Percentiles rank a stretch among this genome's conserved stretches.
Evolutionary conservation across 2,329 filamentous ascomycete genomes (phyloP).

Genomic region (Scedosporium minutisporum): DNA sequence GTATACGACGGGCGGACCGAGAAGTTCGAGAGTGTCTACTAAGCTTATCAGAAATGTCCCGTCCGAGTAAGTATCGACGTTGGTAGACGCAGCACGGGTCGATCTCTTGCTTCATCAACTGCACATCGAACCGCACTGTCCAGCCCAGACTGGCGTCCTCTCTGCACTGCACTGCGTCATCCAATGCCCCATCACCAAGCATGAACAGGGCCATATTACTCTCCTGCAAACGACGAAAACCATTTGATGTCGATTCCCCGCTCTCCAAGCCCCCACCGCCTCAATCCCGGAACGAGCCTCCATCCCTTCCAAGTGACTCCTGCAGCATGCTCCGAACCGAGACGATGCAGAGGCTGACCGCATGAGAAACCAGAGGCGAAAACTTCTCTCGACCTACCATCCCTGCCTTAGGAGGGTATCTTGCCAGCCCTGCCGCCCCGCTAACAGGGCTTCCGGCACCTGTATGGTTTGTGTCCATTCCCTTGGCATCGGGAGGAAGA

Average conservation of each 20-base stretch:
- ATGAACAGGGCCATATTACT: not conserved
- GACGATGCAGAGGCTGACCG: not conserved
- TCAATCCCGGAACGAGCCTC: not conserved
- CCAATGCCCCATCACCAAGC: not conserved
- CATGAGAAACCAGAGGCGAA: not conserved
- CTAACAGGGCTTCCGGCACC: not conserved
- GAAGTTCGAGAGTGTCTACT: too few species aligned
- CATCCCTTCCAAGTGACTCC: not conserved
- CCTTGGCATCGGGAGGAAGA: not conserved
- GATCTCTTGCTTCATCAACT: constrained; percentile 1
- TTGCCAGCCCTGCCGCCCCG: not conserved
- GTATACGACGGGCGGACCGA: too few species aligned
- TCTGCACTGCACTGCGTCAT: too few species aligned
- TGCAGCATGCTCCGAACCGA: not conserved
- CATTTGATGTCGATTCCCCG: too few species aligned
- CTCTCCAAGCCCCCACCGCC: too few species aligned
- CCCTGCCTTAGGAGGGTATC: not conserved
- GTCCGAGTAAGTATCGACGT: not conserved
- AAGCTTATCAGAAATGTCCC: too few species aligned
- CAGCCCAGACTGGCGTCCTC: not conserved
- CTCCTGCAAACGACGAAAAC: too few species aligned
- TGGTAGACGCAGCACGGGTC: not conserved
- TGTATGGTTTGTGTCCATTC: not conserved
- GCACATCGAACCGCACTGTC: not conserved
- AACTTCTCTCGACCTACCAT: not conserved